Evolutionary conservation across 192 early-diverging fungal species (phyloP).

Genomic region (Allomyces javanicus): DNA sequence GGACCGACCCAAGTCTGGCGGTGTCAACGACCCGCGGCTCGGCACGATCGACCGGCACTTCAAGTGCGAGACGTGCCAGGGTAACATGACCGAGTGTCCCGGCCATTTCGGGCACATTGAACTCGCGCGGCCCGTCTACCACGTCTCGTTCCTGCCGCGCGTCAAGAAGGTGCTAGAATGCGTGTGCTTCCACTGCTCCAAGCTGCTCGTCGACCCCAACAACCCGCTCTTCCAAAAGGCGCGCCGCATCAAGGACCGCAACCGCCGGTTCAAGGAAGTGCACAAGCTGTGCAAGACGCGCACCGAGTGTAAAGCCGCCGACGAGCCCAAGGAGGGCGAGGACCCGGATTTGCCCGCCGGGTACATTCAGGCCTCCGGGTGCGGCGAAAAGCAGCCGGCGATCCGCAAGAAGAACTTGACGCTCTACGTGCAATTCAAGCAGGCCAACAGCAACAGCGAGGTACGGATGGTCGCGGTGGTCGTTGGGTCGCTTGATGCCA

Average conservation of each 20-base stretch:
- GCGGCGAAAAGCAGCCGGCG: neutral
- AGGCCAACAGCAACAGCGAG: neutral
- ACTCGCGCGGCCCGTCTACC: constrained; percentile 85
- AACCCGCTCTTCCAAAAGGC: constrained; percentile 13
- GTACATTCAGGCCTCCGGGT: neutral
- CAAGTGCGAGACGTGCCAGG: constrained; percentile 90
- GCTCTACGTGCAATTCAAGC: neutral
- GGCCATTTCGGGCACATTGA: constrained; percentile 98
- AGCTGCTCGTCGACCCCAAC: constrained; percentile 70
- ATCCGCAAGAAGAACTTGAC: neutral
- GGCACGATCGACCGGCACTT: constrained; percentile 94
- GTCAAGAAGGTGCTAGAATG: constrained; percentile 96
- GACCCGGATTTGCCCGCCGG: neutral
- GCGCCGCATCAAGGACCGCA: constrained; percentile 10
- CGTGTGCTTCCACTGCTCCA: constrained; percentile 84
- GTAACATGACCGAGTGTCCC: constrained; percentile 85
- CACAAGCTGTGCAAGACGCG: neutral
- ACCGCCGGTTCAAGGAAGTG: neutral
- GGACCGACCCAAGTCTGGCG: constrained; percentile 62
- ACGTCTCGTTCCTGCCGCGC: constrained; percentile 71
- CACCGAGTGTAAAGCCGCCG: neutral
- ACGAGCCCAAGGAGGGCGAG: neutral
- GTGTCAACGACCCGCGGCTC: constrained; percentile 81
- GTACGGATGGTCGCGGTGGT: no score
- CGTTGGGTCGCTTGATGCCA: no score